These are phyloP conservation scores for Naganishia friedmannii DNA, from an alignment of 768 basidiomycete species.

Conservation along the genomic window DNA sequence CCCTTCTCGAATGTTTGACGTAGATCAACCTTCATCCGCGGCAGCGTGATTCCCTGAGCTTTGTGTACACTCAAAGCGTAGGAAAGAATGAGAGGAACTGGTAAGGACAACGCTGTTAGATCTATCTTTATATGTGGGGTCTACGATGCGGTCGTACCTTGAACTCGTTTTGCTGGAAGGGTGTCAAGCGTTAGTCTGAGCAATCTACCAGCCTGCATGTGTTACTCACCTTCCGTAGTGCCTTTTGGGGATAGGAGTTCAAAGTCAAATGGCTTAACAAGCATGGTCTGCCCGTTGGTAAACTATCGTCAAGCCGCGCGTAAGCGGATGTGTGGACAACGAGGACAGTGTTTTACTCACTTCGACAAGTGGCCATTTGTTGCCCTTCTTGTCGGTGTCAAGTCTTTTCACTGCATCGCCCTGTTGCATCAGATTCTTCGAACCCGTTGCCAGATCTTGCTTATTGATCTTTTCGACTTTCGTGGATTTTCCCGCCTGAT, in stretches of 20 bases:
- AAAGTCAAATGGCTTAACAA: slow-evolving; percentile 62
- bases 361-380: slow-evolving; percentile 28
- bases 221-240: slow-evolving; percentile 58
- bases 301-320: slow-evolving; percentile 55
- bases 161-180: slow-evolving; percentile 11
- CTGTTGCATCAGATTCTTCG: neutral
- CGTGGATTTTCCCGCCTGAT: neutral
- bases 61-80: slow-evolving; percentile 43
- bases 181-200: too few species aligned
- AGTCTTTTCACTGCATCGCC: slow-evolving; percentile 5
- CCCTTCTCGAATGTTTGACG: slow-evolving; percentile 39
- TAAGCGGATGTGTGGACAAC: neutral
- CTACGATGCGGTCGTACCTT: neutral
- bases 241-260: slow-evolving; percentile 65
- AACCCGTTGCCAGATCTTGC: neutral
- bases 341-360: neutral
- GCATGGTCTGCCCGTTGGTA: slow-evolving; percentile 55
- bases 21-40: slow-evolving; percentile 39
- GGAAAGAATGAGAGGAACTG: slow-evolving; percentile 36
- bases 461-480: neutral
- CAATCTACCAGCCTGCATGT: neutral
- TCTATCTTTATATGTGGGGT: neutral
- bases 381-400: slow-evolving; percentile 15
- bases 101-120: slow-evolving; percentile 4
- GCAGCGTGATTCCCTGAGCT: slow-evolving; percentile 39